phyloP scores from a whole-genome alignment of 345 rosid species.

The Luvunga scandens region DNA sequence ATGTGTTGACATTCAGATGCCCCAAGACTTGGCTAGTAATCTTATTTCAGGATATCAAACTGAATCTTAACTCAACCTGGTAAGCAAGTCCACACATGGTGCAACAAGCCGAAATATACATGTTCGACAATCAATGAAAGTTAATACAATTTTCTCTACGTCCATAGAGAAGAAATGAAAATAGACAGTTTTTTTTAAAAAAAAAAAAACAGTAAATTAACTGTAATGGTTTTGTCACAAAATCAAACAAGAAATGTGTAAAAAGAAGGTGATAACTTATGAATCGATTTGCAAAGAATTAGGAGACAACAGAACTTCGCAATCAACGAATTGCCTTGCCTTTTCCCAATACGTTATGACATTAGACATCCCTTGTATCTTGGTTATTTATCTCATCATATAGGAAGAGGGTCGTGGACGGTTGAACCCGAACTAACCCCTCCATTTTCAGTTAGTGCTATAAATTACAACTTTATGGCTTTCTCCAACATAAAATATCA shows the following conservation, averaged over 20 bases:
- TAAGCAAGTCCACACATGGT: too few species aligned
- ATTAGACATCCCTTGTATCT: slow-evolving; percentile 1
- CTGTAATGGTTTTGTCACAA: background rate
- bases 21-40: too few species aligned
- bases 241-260: background rate
- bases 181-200: too few species aligned
- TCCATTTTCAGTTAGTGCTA: slow-evolving; percentile 25
- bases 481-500: slow-evolving; percentile 4
- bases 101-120: too few species aligned
- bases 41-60: too few species aligned
- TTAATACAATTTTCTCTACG: too few species aligned
- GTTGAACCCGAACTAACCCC: slow-evolving; percentile 15
- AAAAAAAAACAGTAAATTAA: too few species aligned
- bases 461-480: slow-evolving; percentile 22
- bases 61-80: too few species aligned
- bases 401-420: slow-evolving; percentile 3
- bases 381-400: slow-evolving; percentile 12
- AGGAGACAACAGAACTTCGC: background rate
- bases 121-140: too few species aligned
- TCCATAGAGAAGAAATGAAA: too few species aligned
- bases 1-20: too few species aligned
- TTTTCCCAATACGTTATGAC: slow-evolving; percentile 13
- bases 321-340: slow-evolving; percentile 7
- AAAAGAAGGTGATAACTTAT: slow-evolving; percentile 1
- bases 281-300: slow-evolving; percentile 12